Conservation (phyloP, 495 filamentous ascomycete species). For the Trichodelitschia bisporula region DNA sequence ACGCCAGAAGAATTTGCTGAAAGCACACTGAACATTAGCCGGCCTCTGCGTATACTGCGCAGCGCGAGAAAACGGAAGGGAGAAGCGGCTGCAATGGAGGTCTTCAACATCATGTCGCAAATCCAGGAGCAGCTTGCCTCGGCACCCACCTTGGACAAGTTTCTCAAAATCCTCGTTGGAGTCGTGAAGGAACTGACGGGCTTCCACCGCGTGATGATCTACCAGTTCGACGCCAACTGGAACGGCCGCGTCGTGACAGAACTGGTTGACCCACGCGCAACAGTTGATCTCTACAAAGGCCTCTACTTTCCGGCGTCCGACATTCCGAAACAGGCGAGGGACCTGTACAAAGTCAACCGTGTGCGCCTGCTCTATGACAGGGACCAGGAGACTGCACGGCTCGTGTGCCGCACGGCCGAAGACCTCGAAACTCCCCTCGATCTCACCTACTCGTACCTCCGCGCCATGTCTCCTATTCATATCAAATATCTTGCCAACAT, state of each 20-base stretch:
- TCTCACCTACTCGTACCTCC: slow-evolving; percentile 63
- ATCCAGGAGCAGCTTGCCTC: slow-evolving; percentile 56
- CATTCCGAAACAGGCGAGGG: slow-evolving; percentile 67
- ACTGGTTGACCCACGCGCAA: slow-evolving; percentile 53
- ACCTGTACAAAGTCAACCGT: slow-evolving; percentile 61
- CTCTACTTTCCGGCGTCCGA: slow-evolving; percentile 81
- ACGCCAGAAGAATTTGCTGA: slow-evolving; percentile 47
- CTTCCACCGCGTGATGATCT: slow-evolving; percentile 84
- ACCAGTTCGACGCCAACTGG: slow-evolving; percentile 66
- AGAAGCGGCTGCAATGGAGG: slow-evolving; percentile 78
- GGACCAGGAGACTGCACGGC: slow-evolving; percentile 47
- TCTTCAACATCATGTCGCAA: slow-evolving; percentile 79
- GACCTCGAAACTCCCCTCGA: slow-evolving; percentile 63
- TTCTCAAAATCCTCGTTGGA: slow-evolving; percentile 53
- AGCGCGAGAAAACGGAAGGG: slow-evolving; percentile 52
- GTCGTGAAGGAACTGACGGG: slow-evolving; percentile 69
- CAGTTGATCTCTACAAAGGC: slow-evolving; percentile 71
- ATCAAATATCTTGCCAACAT: slow-evolving; percentile 81
- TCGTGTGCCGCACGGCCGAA: slow-evolving; percentile 56
- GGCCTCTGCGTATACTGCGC: slow-evolving; percentile 56
- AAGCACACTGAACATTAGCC: slow-evolving; percentile 47
- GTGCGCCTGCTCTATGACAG: slow-evolving; percentile 57
- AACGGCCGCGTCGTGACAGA: slow-evolving; percentile 79
- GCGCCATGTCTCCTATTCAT: slow-evolving; percentile 79
- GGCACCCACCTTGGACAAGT: slow-evolving; percentile 37